These are phyloP conservation scores for Aspergillus ustus DNA, from an alignment of 2,329 filamentous ascomycete genomes.

Conservation along the genomic window DNA sequence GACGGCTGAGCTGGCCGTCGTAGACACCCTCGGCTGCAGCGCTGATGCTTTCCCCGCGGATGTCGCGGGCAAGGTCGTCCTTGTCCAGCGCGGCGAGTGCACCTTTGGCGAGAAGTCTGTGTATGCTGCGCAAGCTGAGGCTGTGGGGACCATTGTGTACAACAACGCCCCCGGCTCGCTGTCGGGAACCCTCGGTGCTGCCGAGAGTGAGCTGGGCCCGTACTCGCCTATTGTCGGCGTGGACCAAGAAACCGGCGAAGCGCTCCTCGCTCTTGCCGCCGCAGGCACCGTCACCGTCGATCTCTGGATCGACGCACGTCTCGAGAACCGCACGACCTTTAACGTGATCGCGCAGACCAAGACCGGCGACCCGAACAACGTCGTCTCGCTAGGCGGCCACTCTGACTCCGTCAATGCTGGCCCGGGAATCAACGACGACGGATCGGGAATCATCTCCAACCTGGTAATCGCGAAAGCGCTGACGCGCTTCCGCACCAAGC, in stretches of 20 bases:
- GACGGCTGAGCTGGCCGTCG: constrained; percentile 57
- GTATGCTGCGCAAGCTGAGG: constrained; percentile 71
- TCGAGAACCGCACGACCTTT: constrained; percentile 54
- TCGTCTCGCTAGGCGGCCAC: constrained; percentile 63
- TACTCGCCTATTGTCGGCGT: constrained; percentile 68
- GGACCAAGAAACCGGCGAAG: constrained; percentile 62
- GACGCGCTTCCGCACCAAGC: constrained; percentile 72
- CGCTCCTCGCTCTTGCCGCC: constrained; percentile 54
- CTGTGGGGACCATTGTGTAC: constrained; percentile 73
- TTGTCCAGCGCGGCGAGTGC: constrained; percentile 72
- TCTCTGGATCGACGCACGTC: constrained; percentile 50
- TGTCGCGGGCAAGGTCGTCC: constrained; percentile 67
- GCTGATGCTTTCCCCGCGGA: constrained; percentile 66
- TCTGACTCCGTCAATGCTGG: constrained; percentile 64
- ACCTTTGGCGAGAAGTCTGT: constrained; percentile 73
- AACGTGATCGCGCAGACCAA: constrained; percentile 66
- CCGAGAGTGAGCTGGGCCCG: constrained; percentile 51
- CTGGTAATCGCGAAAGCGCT: constrained; percentile 65
- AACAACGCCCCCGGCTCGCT: constrained; percentile 69
- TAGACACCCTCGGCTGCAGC: constrained; percentile 67
- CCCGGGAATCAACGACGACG: constrained; percentile 78
- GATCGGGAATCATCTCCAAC: constrained; percentile 66
- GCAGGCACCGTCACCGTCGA: constrained; percentile 51
- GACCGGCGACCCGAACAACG: constrained; percentile 61
- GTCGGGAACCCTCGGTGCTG: constrained; percentile 70